Conservation (phyloP, 306 rosid species). For the Pueraria montana region DNA sequence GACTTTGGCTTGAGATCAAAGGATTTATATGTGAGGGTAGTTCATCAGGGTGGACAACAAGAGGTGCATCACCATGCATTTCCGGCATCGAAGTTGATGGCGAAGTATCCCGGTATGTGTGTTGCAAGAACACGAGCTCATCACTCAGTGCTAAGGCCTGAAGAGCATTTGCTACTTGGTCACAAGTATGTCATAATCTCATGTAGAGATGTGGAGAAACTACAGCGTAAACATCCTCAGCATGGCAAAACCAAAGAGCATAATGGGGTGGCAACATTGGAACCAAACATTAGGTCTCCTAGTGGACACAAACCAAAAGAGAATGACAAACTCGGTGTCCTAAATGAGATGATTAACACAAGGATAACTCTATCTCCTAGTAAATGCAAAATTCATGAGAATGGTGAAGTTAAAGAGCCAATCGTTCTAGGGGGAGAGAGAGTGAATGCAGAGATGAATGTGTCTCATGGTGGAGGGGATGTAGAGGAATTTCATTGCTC, state of each 20-base stretch:
- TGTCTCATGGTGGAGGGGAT: constrained; percentile 39
- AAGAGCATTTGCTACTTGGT: constrained; percentile 63
- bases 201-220: constrained; percentile 55
- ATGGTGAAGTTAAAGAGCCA: constrained; percentile 2
- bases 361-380: constrained; percentile 27
- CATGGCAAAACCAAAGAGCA: constrained; percentile 29
- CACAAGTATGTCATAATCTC: constrained; percentile 67
- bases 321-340: constrained; percentile 6
- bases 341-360: constrained; percentile 37
- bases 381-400: constrained; percentile 33
- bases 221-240: constrained; percentile 55
- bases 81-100: constrained; percentile 60
- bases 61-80: constrained; percentile 59
- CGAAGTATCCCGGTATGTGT: constrained; percentile 68
- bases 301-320: constrained; percentile 39
- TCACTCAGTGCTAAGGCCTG: constrained; percentile 59
- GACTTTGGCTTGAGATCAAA: constrained; percentile 44
- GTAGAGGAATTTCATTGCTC: constrained; percentile 54
- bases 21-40: constrained; percentile 57
- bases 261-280: background rate
- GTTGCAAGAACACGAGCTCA: constrained; percentile 68
- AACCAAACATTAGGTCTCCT: constrained; percentile 30
- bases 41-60: constrained; percentile 64
- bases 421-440: constrained; percentile 16
- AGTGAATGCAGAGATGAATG: constrained; percentile 30